Evolutionary conservation across 2,329 filamentous ascomycete genomes (phyloP).

Genomic region (Hirsutella rhossiliensis): DNA sequence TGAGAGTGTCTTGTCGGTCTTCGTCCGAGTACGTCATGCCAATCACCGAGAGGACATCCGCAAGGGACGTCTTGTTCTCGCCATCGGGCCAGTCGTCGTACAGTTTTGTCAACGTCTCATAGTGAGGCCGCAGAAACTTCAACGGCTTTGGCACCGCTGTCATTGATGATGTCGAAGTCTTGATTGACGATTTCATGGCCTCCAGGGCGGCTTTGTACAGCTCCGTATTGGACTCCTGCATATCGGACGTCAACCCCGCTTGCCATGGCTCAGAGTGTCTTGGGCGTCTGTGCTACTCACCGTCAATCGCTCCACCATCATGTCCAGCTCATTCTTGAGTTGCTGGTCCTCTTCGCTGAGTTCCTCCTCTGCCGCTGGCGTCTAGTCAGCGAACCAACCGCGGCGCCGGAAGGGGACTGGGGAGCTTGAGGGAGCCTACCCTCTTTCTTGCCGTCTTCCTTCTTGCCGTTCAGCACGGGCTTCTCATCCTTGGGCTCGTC

Average conservation of each 20-base stretch:
- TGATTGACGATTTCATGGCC: constrained; percentile 96
- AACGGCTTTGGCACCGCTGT: constrained; percentile 96
- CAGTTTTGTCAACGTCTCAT: constrained; percentile 73
- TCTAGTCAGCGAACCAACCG: constrained; percentile 10
- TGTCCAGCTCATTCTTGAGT: constrained; percentile 93
- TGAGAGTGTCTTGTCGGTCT: constrained; percentile 88
- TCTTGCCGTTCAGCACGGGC: constrained; percentile 58
- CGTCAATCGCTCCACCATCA: constrained; percentile 91
- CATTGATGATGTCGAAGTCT: constrained; percentile 98
- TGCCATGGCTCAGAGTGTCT: no score
- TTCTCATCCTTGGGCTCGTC: constrained; percentile 62
- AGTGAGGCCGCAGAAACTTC: constrained; percentile 95
- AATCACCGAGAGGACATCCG: constrained; percentile 92
- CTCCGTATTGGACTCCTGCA: constrained; percentile 69
- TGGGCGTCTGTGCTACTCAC: constrained; percentile 33
- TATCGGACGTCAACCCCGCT: constrained; percentile 7
- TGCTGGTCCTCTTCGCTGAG: constrained; percentile 97
- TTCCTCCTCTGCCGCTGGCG: constrained; percentile 53
- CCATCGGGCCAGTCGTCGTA: constrained; percentile 84
- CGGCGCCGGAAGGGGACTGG: constrained; percentile 1
- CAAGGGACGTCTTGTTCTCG: constrained; percentile 78
- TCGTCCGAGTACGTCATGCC: constrained; percentile 99
- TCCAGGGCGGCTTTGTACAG: constrained; percentile 90
- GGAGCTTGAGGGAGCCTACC: constrained; percentile 20
- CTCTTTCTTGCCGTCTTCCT: constrained; percentile 55